These are phyloP conservation scores for Pseudonectria buxi DNA, from an alignment of 2,329 filamentous ascomycete genomes.

Conservation along the genomic window DNA sequence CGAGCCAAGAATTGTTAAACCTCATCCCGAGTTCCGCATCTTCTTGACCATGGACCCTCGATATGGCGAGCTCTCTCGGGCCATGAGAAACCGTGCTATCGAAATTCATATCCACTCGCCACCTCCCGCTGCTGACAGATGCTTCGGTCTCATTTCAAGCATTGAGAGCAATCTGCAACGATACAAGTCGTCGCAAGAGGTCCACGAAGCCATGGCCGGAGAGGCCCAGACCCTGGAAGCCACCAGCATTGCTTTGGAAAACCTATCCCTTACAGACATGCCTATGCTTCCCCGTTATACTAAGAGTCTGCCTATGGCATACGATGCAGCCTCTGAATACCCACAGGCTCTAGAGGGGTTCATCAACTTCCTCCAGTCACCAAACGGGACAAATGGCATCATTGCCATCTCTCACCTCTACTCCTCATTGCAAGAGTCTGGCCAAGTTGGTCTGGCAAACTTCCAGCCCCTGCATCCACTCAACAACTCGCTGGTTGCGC, in stretches of 20 bases:
- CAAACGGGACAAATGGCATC: slow-evolving; percentile 22
- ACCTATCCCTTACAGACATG: slow-evolving; percentile 41
- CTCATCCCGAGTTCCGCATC: slow-evolving; percentile 81
- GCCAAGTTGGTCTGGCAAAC: slow-evolving; percentile 26
- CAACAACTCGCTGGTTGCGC: slow-evolving; percentile 48
- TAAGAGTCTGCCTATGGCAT: slow-evolving; percentile 14
- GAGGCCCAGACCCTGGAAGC: slow-evolving; percentile 18
- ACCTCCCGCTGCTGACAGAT: slow-evolving; percentile 25
- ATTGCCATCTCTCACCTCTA: slow-evolving; percentile 31
- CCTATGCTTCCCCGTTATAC: slow-evolving; percentile 30
- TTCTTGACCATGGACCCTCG: slow-evolving; percentile 91
- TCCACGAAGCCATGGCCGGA: slow-evolving; percentile 21
- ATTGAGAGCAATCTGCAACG: slow-evolving; percentile 46
- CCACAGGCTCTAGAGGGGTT: slow-evolving; percentile 16
- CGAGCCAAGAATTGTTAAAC: slow-evolving; percentile 68
- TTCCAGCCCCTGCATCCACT: slow-evolving; percentile 53
- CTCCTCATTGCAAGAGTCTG: slow-evolving; percentile 21
- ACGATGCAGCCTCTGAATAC: slow-evolving; percentile 3
- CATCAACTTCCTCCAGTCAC: slow-evolving; percentile 26
- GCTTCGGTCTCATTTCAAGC: slow-evolving; percentile 35
- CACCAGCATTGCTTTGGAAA: slow-evolving; percentile 35
- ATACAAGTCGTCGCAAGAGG: slow-evolving; percentile 33
- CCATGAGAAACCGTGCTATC: slow-evolving; percentile 91
- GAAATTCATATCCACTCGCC: slow-evolving; percentile 69
- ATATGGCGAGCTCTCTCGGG: slow-evolving; percentile 87